Evolutionary conservation across 2,329 filamentous ascomycete species (phyloP).

Genomic region (Fusarium sp.): DNA sequence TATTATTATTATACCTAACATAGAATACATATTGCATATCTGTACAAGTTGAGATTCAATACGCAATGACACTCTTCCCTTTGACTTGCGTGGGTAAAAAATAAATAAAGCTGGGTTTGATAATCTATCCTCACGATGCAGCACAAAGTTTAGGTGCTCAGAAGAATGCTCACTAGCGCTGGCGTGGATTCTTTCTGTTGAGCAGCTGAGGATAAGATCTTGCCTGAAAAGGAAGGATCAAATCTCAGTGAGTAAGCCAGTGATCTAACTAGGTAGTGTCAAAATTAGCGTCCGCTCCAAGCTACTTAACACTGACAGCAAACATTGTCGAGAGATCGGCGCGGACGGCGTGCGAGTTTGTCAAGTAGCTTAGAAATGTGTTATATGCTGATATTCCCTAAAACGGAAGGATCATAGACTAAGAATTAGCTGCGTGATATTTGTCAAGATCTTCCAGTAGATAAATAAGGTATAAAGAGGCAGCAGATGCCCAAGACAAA

Average conservation of each 20-base stretch:
- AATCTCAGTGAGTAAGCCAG: background rate
- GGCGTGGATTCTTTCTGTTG: fast-evolving
- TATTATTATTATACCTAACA: background rate
- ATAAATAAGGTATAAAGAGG: background rate
- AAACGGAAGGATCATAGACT: background rate
- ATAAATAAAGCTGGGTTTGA: no score
- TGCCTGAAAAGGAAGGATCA: background rate
- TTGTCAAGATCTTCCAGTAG: no score
- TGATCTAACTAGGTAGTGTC: no score
- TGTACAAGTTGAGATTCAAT: fast-evolving
- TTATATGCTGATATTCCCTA: background rate
- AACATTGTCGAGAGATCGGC: no score
- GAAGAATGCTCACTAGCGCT: background rate
- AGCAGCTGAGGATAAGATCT: background rate
- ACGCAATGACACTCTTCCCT: fast-evolving
- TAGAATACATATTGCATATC: background rate
- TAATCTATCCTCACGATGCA: fast-evolving
- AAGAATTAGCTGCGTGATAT: fast-evolving
- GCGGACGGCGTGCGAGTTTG: no score
- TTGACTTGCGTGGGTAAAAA: no score
- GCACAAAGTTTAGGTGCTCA: no score
- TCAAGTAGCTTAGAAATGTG: background rate
- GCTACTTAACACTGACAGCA: no score
- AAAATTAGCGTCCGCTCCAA: no score
- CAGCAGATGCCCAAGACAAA: background rate